Conservation (phyloP, 148 eudicot species). For the Cornus florida region DNA sequence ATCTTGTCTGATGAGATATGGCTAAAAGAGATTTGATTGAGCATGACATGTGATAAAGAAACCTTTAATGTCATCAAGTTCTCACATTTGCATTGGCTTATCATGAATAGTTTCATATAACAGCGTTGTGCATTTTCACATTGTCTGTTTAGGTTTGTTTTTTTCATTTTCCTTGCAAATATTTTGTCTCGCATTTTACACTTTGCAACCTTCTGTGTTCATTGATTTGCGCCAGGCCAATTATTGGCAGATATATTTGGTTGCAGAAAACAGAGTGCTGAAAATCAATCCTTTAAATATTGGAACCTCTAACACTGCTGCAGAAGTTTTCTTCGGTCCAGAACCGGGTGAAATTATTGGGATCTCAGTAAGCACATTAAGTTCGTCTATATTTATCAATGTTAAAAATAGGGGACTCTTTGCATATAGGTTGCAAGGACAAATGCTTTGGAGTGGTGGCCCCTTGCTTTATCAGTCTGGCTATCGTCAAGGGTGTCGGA, state of each 20-base stretch:
- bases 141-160: background rate
- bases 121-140: background rate
- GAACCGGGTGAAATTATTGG: constrained; percentile 70
- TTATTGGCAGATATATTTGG: constrained; percentile 69
- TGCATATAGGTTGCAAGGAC: constrained; percentile 60
- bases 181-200: background rate
- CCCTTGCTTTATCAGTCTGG: constrained; percentile 67
- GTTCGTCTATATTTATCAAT: constrained; percentile 65
- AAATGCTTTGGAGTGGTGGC: constrained; percentile 56
- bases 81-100: background rate
- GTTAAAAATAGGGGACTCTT: constrained; percentile 62
- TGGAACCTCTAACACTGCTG: constrained; percentile 43
- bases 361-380: constrained; percentile 52
- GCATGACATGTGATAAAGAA: background rate
- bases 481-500: constrained; percentile 79
- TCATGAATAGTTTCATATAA: background rate
- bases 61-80: background rate
- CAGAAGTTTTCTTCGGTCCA: constrained; percentile 61
- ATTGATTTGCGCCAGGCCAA: constrained; percentile 5
- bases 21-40: background rate
- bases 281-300: constrained; percentile 41
- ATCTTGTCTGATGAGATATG: background rate
- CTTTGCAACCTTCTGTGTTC: background rate
- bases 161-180: background rate
- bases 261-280: constrained; percentile 77